phyloP scores from a whole-genome alignment of 371 early-diverging fungal species.

The Apophysomyces elegans region DNA sequence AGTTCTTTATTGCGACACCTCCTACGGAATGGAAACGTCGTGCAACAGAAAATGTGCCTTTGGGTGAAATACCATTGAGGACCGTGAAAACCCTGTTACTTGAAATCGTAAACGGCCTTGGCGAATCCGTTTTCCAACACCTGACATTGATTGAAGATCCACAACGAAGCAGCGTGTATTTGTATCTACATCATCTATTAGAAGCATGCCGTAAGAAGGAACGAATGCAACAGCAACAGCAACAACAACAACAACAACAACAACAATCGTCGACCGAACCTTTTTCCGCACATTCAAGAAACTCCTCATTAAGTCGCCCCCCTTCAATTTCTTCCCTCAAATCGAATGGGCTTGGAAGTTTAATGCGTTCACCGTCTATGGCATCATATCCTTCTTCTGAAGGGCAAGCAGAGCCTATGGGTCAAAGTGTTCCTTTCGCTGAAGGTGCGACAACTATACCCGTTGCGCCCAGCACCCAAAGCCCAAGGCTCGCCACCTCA shows the following conservation, averaged over 20 bases:
- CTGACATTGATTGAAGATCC: conserved; percentile 68
- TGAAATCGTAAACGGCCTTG: conserved; percentile 73
- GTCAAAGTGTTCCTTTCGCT: conserved; percentile 16
- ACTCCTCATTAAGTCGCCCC: conserved; percentile 38
- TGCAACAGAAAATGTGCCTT: conserved; percentile 68
- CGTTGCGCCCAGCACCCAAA: conserved; percentile 11
- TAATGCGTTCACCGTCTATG: conserved; percentile 34
- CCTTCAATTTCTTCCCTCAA: conserved; percentile 34
- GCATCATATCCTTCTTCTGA: conserved; percentile 26
- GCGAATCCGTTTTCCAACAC: conserved; percentile 66
- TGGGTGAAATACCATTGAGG: conserved; percentile 91
- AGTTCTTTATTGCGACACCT: conserved; percentile 79
- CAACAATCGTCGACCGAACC: conserved; percentile 23
- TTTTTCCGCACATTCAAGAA: conserved; percentile 29
- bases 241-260: conserved; percentile 20
- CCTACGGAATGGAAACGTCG: conserved; percentile 88
- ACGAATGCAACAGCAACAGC: conserved; percentile 26
- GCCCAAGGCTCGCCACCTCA: neutral
- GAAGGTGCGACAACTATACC: neutral
- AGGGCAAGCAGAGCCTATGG: conserved; percentile 9
- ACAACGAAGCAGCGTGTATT: conserved; percentile 65
- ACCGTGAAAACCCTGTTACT: conserved; percentile 92
- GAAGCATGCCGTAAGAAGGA: conserved; percentile 65
- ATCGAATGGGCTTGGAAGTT: conserved; percentile 26
- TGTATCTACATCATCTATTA: conserved; percentile 74